A percentile compares a stretch with the other conserved stretches of the same genome.
phyloP scores from a whole-genome alignment of 164 flowering plant species.

The Chimonanthus salicifolius region DNA sequence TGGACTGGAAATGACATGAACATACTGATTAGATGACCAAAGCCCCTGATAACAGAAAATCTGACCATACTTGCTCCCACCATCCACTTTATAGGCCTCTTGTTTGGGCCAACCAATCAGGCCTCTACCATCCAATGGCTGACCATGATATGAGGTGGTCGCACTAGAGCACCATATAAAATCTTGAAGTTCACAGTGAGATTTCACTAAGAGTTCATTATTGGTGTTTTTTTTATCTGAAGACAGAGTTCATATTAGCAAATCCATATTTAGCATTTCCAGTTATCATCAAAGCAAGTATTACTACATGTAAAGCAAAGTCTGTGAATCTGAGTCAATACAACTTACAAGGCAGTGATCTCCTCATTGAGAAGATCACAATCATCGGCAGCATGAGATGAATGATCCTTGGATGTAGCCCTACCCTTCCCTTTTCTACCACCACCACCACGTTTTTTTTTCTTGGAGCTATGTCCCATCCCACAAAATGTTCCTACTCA shows the following conservation, averaged over 20 bases:
- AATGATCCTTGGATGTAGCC: conserved; percentile 34
- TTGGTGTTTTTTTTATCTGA: neutral
- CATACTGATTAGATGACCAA: too few species aligned
- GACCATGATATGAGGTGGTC: neutral
- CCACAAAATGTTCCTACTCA: neutral
- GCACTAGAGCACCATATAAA: neutral
- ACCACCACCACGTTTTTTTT: conserved; percentile 44
- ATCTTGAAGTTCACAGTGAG: neutral
- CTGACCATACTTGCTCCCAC: too few species aligned
- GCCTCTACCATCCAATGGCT: neutral
- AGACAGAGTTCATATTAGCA: neutral
- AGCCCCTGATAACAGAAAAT: too few species aligned
- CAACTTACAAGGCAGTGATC: conserved; percentile 50
- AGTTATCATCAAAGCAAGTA: neutral
- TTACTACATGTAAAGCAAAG: neutral
- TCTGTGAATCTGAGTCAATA: neutral
- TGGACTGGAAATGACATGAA: too few species aligned
- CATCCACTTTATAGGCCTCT: too few species aligned
- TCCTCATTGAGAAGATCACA: conserved; percentile 47
- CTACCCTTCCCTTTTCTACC: conserved; percentile 37
- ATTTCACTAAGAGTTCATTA: too few species aligned
- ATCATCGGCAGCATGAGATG: conserved; percentile 21
- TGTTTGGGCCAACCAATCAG: neutral
- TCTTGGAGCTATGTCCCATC: conserved; percentile 54
- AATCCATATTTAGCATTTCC: too few species aligned